Percentiles rank a stretch among this genome's conserved stretches.
Conservation (phyloP, 495 filamentous ascomycete genomes). For the Penicillium argentinense region DNA sequence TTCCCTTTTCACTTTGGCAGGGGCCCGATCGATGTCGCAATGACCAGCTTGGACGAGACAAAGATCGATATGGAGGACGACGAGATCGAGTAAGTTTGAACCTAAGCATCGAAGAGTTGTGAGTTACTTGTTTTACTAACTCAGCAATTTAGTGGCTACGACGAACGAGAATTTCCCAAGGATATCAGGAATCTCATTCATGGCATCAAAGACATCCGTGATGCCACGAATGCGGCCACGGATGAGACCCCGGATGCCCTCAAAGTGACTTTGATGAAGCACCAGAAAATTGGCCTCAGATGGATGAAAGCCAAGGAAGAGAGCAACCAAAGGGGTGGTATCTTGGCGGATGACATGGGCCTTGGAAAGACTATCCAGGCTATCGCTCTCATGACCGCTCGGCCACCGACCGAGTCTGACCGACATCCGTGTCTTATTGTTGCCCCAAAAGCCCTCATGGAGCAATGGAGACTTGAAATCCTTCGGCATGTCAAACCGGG, state of each 20-base stretch:
- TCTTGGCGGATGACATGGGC: slow-evolving; percentile 93
- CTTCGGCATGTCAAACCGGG: slow-evolving; percentile 63
- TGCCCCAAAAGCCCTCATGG: slow-evolving; percentile 80
- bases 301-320: slow-evolving; percentile 87
- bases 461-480: slow-evolving; percentile 90
- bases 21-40: too few species aligned
- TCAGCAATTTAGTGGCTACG: slow-evolving; percentile 10
- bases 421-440: slow-evolving; percentile 85
- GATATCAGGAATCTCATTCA: slow-evolving; percentile 69
- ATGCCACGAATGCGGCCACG: slow-evolving; percentile 61
- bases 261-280: slow-evolving; percentile 69
- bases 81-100: background rate
- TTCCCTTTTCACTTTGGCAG: too few species aligned
- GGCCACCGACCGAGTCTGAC: slow-evolving; percentile 58
- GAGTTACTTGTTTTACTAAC: too few species aligned
- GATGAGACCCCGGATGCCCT: slow-evolving; percentile 75
- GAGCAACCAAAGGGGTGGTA: slow-evolving; percentile 74
- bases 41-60: slow-evolving; percentile 8
- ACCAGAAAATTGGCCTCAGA: slow-evolving; percentile 78
- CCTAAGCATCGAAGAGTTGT: too few species aligned
- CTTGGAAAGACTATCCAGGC: slow-evolving; percentile 93
- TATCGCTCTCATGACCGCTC: slow-evolving; percentile 77
- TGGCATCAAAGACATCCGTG: slow-evolving; percentile 73
- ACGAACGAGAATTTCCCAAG: slow-evolving; percentile 36
- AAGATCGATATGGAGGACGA: slow-evolving; percentile 19